phyloP scores from a whole-genome alignment of 169 alveolate species.

The Sarcocystis neurona region DNA sequence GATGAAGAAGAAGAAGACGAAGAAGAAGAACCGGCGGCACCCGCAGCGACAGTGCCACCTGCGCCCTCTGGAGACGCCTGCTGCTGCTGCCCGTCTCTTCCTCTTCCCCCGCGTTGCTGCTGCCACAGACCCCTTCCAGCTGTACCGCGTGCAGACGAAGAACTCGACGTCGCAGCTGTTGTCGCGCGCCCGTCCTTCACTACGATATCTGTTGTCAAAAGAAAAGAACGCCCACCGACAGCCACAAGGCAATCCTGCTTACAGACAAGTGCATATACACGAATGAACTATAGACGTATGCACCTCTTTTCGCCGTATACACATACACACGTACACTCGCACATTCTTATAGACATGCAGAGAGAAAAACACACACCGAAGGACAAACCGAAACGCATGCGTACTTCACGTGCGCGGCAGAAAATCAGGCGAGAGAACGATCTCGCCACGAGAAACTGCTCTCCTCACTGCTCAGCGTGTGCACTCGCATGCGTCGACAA shows the following conservation, averaged over 20 bases:
- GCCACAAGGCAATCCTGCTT: not conserved
- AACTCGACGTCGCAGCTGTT: not conserved
- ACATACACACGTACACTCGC: no score
- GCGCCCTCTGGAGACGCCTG: not conserved
- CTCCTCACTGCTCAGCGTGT: no score
- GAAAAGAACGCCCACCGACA: not conserved
- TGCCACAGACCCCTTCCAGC: no score
- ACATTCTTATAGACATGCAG: no score
- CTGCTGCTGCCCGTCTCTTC: not conserved
- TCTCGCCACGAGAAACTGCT: no score
- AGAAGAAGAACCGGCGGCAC: not conserved
- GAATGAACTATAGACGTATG: not conserved
- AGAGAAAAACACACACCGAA: no score
- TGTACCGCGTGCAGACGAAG: no score
- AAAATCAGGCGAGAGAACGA: no score
- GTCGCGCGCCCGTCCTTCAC: slow-evolving; percentile 29
- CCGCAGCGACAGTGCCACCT: not conserved
- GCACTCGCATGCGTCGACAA: no score
- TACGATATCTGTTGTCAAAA: not conserved
- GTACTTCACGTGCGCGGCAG: no score
- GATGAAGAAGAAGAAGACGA: not conserved
- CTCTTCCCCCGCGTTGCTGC: not conserved
- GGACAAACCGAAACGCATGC: no score
- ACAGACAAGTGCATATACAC: not conserved
- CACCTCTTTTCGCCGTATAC: not conserved